phyloP scores from a whole-genome alignment of 257 asterid genomes.

The Solanum paucissectum region DNA sequence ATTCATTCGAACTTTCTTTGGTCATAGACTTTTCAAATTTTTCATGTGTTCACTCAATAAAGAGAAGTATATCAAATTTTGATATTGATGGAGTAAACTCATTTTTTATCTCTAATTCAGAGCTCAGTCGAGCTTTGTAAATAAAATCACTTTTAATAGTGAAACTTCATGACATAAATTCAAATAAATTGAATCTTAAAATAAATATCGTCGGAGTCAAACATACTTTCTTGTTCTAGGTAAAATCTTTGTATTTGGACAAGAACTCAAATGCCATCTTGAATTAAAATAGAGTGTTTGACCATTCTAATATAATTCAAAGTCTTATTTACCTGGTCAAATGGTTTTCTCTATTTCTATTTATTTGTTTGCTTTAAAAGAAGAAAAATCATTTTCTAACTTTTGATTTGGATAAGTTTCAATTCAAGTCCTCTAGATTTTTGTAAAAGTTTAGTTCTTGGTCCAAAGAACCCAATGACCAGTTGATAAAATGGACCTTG shows the following conservation, averaged over 20 bases:
- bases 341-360: neutral
- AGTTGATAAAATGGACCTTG: neutral
- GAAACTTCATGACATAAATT: rapidly evolving
- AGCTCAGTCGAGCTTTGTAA: rapidly evolving
- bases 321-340: neutral
- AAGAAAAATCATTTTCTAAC: neutral
- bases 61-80: neutral
- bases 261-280: neutral
- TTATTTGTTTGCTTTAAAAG: neutral
- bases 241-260: neutral
- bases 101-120: neutral
- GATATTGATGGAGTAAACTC: rapidly evolving
- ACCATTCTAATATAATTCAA: neutral
- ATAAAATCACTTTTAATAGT: neutral
- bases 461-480: neutral
- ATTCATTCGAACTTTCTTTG: too few species aligned
- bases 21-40: neutral
- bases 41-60: neutral
- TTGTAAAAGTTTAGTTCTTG: neutral
- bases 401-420: neutral
- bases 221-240: neutral
- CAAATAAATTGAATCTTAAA: neutral
- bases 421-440: neutral
- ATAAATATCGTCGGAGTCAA: neutral
- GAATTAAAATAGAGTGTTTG: neutral